Evolutionary conservation across 108 stramenopile species (phyloP), one percentile per base, ranked within the genome.

Genomic region (Skeletonema tropicum): DNA sequence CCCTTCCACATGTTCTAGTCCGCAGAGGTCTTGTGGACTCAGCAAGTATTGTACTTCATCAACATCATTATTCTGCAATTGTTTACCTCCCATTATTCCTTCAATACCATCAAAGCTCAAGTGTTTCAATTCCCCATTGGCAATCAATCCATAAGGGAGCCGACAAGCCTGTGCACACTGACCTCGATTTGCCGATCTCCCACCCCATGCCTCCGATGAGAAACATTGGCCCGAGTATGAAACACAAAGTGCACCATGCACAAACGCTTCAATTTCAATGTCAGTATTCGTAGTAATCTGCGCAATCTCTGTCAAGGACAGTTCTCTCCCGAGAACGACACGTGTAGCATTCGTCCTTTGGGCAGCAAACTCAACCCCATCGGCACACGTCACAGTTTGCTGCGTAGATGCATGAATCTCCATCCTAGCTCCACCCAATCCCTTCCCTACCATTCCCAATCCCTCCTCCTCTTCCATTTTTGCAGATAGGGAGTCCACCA

Each of bases 111-210:
- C 80, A 38, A 82, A 82, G 21, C 73, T 71, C 42, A 90, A 52
- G 31, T 88, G 84, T 42, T 55, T 77, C 13, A 88, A 62, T 38
- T 88, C 83, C 2, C 91, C 89, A 60, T 89, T 87, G 52, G 82
- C 76, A 70, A 89, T 86, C 32, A 93, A 66, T 1, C 86, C 88
- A 74, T 93, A 93, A 0, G 92, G 92, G 21, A 90, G 57, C 26
- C 92, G 73, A 79, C 92, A 93, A 6, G 88, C 92, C 75, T 93
- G 92, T 0, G 92, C 92, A 74, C 92, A 92, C 75, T 92, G 92
- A 25, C 92, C 89, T 15, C 88, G 78, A 74, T 93, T 93, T 29
- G 89, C 92, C 55, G 67, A 70, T 42, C 92, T 80, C 26, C 89
- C 92, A 10, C 92, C 92, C 88, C 87, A 87, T 6, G 87, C 86